These are phyloP conservation scores for Dothistroma septosporum DNA, from an alignment of 2,329 filamentous ascomycete species.

Conservation along the genomic window DNA sequence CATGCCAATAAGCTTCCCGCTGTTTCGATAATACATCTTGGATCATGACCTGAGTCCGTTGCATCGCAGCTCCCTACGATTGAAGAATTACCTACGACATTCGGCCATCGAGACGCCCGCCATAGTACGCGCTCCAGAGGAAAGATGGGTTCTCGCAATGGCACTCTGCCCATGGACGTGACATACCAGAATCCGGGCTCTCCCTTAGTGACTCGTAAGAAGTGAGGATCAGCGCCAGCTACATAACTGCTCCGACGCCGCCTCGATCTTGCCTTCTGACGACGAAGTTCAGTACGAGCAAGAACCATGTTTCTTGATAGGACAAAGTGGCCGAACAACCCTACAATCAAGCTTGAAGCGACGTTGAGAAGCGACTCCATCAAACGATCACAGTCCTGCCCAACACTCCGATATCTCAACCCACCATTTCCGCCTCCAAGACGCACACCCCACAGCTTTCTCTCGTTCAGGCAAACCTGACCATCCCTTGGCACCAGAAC, in stretches of 20 bases:
- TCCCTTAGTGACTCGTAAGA: not conserved
- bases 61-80: no score
- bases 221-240: not conserved
- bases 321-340: no score
- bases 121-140: no score
- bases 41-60: no score
- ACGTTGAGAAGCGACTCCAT: not conserved
- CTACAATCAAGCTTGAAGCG: no score
- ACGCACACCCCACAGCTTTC: constrained; percentile 9
- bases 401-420: constrained; percentile 2
- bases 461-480: constrained; percentile 8
- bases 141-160: no score
- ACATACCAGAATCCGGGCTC: not conserved
- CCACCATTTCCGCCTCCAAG: constrained; percentile 9
- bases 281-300: not conserved
- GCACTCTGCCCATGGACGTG: not conserved
- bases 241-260: no score
- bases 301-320: not conserved
- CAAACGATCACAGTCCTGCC: not conserved
- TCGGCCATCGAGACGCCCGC: no score
- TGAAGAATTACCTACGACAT: no score
- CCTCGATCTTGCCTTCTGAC: no score
- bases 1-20: no score
- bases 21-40: no score
- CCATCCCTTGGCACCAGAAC: constrained; percentile 7